Percentiles rank a stretch among this genome's conserved stretches.
Conservation (phyloP, 2,329 filamentous ascomycete genomes). For the Setomelanomma holmii region DNA sequence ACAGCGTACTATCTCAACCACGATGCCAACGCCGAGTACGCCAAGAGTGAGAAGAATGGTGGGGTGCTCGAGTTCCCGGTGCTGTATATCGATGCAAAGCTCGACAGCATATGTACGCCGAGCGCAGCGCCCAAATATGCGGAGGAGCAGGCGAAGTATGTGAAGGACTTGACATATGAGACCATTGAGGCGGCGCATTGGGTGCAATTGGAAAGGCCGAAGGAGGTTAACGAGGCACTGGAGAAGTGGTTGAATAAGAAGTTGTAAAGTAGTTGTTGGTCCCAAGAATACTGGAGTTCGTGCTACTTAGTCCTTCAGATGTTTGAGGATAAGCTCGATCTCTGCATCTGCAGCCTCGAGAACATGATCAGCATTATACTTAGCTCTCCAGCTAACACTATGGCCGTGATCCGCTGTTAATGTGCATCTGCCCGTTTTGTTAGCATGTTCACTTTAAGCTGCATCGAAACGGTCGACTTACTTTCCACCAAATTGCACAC, state of each 20-base stretch:
- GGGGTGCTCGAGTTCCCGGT: constrained; percentile 45
- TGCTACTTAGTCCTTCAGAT: neutral
- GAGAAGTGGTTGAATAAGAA: constrained; percentile 30
- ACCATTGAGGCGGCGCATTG: constrained; percentile 50
- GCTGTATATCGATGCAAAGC: constrained; percentile 50
- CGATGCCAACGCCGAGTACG: constrained; percentile 52
- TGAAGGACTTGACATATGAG: constrained; percentile 53
- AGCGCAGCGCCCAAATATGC: constrained; percentile 39
- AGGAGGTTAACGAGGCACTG: constrained; percentile 29
- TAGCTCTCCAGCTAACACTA: constrained; percentile 56
- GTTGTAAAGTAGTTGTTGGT: neutral
- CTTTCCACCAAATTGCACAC: constrained; percentile 53
- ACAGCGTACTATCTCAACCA: constrained; percentile 56
- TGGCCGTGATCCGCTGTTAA: constrained; percentile 53
- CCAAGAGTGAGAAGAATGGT: constrained; percentile 46
- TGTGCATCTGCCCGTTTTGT: constrained; percentile 46
- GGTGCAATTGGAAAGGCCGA: constrained; percentile 36
- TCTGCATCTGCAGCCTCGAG: constrained; percentile 56
- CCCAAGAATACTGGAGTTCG: neutral
- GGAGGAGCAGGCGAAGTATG: constrained; percentile 44
- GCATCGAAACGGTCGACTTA: constrained; percentile 33
- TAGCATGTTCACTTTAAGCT: constrained; percentile 2
- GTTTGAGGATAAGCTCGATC: constrained; percentile 53
- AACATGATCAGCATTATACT: constrained; percentile 55
- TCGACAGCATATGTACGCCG: constrained; percentile 47